Conservation (phyloP, 2,329 filamentous ascomycete species). For the Nothophoma quercina region DNA sequence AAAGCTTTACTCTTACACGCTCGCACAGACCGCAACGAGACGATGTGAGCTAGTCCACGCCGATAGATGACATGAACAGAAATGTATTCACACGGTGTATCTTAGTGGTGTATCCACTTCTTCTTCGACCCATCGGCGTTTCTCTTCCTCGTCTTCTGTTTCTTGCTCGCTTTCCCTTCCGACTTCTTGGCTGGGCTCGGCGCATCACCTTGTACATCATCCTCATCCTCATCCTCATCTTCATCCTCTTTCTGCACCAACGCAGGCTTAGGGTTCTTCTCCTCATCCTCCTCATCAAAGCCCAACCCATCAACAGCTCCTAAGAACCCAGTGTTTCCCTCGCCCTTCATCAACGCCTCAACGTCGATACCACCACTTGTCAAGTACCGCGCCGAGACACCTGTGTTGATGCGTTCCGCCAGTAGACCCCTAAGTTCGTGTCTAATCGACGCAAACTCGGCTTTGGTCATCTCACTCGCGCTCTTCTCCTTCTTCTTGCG, state of each 20-base stretch:
- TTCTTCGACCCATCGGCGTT: conserved; percentile 16
- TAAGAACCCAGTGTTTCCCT: conserved; percentile 70
- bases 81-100: no score
- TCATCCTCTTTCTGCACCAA: conserved; percentile 31
- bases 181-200: background rate
- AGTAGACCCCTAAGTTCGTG: conserved; percentile 77
- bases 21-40: no score
- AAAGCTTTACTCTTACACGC: no score
- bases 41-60: no score
- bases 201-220: background rate
- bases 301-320: conserved; percentile 62
- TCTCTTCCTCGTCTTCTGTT: conserved; percentile 12
- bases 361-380: conserved; percentile 86
- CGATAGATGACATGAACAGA: no score
- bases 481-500: conserved; percentile 78
- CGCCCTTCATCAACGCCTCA: conserved; percentile 69
- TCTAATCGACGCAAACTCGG: conserved; percentile 72
- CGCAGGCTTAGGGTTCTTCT: conserved; percentile 14
- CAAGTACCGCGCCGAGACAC: conserved; percentile 86
- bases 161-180: background rate
- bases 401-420: conserved; percentile 78
- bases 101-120: conserved; percentile 20
- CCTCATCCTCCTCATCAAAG: conserved; percentile 41
- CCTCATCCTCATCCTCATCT: conserved; percentile 32
- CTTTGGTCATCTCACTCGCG: conserved; percentile 72